Base-by-base conservation (phyloP, 2,329 filamentous ascomycete species). In the Eurotiales sp. region DNA sequence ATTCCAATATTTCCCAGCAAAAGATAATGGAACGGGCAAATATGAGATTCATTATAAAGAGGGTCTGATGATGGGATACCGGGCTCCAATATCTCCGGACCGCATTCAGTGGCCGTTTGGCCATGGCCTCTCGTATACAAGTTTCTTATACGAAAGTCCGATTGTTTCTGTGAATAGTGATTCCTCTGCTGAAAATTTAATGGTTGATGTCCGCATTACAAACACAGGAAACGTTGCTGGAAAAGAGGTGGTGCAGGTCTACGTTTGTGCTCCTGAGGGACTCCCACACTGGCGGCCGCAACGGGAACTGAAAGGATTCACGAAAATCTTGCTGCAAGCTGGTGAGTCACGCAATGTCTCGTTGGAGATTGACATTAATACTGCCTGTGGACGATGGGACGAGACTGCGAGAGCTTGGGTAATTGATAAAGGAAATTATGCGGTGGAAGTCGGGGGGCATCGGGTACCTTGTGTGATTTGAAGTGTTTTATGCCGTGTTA, bases 41-140 rank as follows among this genome's bases (percentile, higher is more conserved):
- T 82, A 84, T 30, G 81, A 86, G 37, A 79, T 86, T 0, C 72
- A 89, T 1, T 93, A 92, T 63, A 86, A 86, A 41, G 88, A 93
- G 67, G 88, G 88, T 54, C 75, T 93, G 41, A 92, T 88, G 65
- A 76, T 92, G 34, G 88, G 88, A 2, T 93, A 93, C 71, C 78
- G 87, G 17, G 89, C 84, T 73, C 92, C 89, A 65, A 93, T 63
- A 84, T 79, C 15, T 76, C 83, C 29, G 76, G 82, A 7, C 74
- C 77, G 0, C 25, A 80, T 85, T 0, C 77, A 86, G 27, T 92
- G 90, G 69, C 79, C 85, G 53, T 95, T 95, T 64, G 88, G 88
- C 11, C 40, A 30, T 32, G 50, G 88, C 2, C 75, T 93, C 1
- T 87, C 85, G 14, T 93, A 91, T 69, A 90, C 87, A 0, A 82